These are phyloP conservation scores for Moesziomyces antarcticus DNA, from an alignment of 1,284 basidiomycete species.

Conservation along the genomic window DNA sequence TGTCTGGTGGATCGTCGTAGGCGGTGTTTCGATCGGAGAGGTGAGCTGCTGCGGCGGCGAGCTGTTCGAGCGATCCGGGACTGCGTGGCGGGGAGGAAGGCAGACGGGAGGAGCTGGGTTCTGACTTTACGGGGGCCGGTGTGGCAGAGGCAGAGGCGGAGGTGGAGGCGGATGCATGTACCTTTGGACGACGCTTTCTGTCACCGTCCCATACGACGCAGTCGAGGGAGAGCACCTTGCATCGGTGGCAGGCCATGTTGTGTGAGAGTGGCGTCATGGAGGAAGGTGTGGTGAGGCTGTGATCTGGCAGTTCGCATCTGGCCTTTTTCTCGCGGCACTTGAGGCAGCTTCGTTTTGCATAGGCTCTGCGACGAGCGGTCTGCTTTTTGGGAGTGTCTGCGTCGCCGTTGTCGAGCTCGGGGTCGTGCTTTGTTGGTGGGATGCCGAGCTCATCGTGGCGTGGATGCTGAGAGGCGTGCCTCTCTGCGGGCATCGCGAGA, in stretches of 20 bases:
- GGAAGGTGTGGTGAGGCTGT: constrained; percentile 41
- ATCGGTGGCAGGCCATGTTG: constrained; percentile 46
- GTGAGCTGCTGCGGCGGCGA: constrained; percentile 43
- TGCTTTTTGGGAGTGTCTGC: constrained; percentile 17
- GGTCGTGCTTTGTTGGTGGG: not conserved
- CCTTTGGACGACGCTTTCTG: constrained; percentile 45
- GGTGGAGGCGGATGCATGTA: constrained; percentile 3
- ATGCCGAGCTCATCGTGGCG: constrained; percentile 15
- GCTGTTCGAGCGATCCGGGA: constrained; percentile 42
- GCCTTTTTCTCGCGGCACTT: constrained; percentile 55
- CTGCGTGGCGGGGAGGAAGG: constrained; percentile 31
- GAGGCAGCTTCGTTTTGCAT: constrained; percentile 56
- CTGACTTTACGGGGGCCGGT: constrained; percentile 10
- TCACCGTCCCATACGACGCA: constrained; percentile 59
- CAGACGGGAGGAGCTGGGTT: constrained; percentile 15
- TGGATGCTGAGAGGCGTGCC: constrained; percentile 3
- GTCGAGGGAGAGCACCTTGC: constrained; percentile 44
- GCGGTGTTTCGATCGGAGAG: constrained; percentile 33
- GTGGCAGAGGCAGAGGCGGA: not conserved
- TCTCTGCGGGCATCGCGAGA: constrained; percentile 24
- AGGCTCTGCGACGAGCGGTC: constrained; percentile 38
- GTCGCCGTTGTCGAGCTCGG: constrained; percentile 3
- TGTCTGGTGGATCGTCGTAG: constrained; percentile 19
- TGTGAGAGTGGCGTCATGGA: constrained; percentile 33
- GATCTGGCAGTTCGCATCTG: constrained; percentile 49